phyloP scores from a whole-genome alignment of 2,329 filamentous ascomycete species.

The Lecanoromycetidae sp. region DNA sequence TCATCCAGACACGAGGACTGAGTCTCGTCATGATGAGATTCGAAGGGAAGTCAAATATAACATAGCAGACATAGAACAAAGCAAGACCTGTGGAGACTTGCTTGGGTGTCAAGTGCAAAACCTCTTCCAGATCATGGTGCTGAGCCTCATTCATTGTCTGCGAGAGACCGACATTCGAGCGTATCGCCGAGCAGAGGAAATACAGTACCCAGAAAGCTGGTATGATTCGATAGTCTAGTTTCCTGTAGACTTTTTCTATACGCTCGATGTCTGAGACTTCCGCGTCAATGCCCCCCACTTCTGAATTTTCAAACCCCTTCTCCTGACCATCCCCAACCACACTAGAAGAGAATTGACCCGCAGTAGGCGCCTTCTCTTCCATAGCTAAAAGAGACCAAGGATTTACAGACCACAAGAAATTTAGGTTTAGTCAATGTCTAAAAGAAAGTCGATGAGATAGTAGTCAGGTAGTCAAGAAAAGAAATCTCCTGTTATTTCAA shows the following conservation, averaged over 20 bases:
- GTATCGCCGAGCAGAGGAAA: slow-evolving; percentile 83
- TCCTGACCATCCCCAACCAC: not conserved
- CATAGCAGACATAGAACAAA: slow-evolving; percentile 85
- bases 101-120: slow-evolving; percentile 56
- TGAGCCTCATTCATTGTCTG: slow-evolving; percentile 74
- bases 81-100: slow-evolving; percentile 76
- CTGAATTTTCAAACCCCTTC: slow-evolving; percentile 2
- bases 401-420: no score
- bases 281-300: not conserved
- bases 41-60: slow-evolving; percentile 77
- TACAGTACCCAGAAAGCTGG: slow-evolving; percentile 78
- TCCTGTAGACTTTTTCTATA: slow-evolving; percentile 28
- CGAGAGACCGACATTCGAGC: slow-evolving; percentile 84
- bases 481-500: no score
- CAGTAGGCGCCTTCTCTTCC: not conserved
- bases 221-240: slow-evolving; percentile 19
- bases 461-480: no score
- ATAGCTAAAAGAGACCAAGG: slow-evolving; percentile 2
- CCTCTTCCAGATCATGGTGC: slow-evolving; percentile 61
- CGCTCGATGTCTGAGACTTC: slow-evolving; percentile 11
- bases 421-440: no score
- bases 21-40: slow-evolving; percentile 80
- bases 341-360: not conserved
- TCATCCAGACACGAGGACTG: slow-evolving; percentile 83
- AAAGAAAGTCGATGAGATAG: no score